Evolutionary conservation across 805 yeast genomes (phyloP).

Genomic region (Spathaspora arborariae): DNA sequence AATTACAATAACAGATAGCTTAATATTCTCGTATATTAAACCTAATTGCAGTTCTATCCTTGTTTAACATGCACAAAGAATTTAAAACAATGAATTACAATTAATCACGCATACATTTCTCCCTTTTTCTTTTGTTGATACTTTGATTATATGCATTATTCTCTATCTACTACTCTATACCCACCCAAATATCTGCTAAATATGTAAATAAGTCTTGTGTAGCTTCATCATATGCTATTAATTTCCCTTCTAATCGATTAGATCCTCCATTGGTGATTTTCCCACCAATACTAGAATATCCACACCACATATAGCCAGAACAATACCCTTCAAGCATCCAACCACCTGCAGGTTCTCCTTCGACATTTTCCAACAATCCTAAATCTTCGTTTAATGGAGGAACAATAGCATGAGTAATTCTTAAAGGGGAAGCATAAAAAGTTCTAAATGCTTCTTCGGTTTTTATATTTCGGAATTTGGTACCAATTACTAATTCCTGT

Average conservation of each 20-base stretch:
- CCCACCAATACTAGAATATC: constrained; percentile 30
- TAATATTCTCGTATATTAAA: too few species aligned
- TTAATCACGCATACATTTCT: too few species aligned
- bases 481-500: constrained; percentile 17
- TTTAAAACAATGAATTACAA: too few species aligned
- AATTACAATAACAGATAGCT: neutral
- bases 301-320: constrained; percentile 27
- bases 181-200: constrained; percentile 47
- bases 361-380: constrained; percentile 22
- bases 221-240: constrained; percentile 35
- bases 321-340: constrained; percentile 24
- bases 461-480: constrained; percentile 11
- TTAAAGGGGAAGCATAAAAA: constrained; percentile 21
- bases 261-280: constrained; percentile 28
- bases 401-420: constrained; percentile 18
- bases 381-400: constrained; percentile 22
- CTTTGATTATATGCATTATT: neutral
- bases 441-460: constrained; percentile 19
- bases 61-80: too few species aligned
- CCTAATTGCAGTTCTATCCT: too few species aligned
- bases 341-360: constrained; percentile 19
- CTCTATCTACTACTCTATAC: neutral
- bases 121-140: neutral
- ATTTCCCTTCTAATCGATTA: constrained; percentile 40
- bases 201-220: constrained; percentile 28